These are phyloP conservation scores for Thuja plicata DNA, from an alignment of 83 land plant genomes.

Conservation along the genomic window DNA sequence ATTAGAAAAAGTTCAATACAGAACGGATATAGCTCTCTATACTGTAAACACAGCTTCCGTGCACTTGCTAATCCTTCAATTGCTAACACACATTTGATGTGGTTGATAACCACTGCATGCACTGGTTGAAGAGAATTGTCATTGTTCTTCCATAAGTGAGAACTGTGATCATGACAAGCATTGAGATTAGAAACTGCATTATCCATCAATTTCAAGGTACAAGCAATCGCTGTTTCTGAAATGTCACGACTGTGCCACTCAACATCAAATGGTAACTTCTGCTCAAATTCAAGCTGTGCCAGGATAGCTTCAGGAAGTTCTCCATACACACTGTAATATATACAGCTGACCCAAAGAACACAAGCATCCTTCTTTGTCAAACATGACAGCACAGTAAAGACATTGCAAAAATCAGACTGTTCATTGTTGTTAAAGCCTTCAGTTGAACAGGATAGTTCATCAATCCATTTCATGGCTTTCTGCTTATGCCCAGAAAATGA, in stretches of 20 bases:
- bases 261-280: conserved; percentile 51
- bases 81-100: conserved; percentile 53
- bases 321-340: conserved; percentile 58
- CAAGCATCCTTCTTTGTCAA: conserved; percentile 57
- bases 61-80: conserved; percentile 41
- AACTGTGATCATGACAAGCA: conserved; percentile 12
- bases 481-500: conserved; percentile 57
- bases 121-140: conserved; percentile 16
- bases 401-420: conserved; percentile 4
- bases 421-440: background rate
- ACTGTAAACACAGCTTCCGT: conserved; percentile 28
- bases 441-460: conserved; percentile 25
- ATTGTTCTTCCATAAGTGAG: background rate
- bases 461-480: conserved; percentile 45
- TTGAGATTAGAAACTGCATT: conserved; percentile 35
- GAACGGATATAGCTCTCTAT: conserved; percentile 44
- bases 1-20: conserved; percentile 65
- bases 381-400: conserved; percentile 35
- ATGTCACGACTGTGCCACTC: conserved; percentile 58
- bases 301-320: conserved; percentile 61
- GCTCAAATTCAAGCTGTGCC: conserved; percentile 56
- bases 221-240: conserved; percentile 22
- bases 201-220: conserved; percentile 43
- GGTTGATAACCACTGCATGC: conserved; percentile 60
- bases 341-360: conserved; percentile 76